These are phyloP conservation scores for Colletotrichum theobromicola DNA, from an alignment of 2,329 filamentous ascomycete species.

Conservation along the genomic window DNA sequence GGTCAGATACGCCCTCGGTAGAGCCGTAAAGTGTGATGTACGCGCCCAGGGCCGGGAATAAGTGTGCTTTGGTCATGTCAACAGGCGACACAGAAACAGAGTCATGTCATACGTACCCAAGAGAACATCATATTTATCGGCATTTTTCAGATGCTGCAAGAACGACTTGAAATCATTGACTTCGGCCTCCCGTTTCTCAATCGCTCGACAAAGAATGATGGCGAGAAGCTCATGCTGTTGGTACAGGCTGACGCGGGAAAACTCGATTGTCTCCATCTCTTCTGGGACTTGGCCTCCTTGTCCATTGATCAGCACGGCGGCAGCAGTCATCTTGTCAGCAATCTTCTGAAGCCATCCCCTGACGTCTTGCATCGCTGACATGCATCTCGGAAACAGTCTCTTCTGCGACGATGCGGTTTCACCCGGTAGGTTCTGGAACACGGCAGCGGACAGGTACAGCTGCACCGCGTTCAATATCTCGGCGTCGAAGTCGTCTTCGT, in stretches of 20 bases:
- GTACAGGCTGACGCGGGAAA: conserved; percentile 79
- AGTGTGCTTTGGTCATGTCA: conserved; percentile 65
- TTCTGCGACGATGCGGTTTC: conserved; percentile 18
- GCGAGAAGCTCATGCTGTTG: conserved; percentile 90
- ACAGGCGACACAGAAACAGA: background rate
- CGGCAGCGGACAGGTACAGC: conserved; percentile 58
- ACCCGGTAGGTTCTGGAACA: conserved; percentile 52
- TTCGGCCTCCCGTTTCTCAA: conserved; percentile 76
- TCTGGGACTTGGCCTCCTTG: conserved; percentile 59
- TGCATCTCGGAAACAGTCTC: conserved; percentile 74
- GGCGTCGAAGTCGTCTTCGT: conserved; percentile 60
- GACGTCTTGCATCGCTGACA: conserved; percentile 77
- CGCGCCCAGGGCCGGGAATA: conserved; percentile 79
- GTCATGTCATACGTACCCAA: conserved; percentile 44
- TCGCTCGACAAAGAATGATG: conserved; percentile 78
- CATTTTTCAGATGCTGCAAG: conserved; percentile 68
- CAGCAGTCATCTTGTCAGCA: conserved; percentile 76
- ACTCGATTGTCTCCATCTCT: conserved; percentile 78
- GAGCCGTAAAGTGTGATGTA: conserved; percentile 82
- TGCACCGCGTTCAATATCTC: conserved; percentile 55
- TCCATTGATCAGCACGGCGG: conserved; percentile 73
- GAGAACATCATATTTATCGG: conserved; percentile 77
- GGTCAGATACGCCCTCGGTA: conserved; percentile 70
- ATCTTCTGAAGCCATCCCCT: conserved; percentile 79
- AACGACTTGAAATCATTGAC: conserved; percentile 77